Evolutionary conservation across 2,329 filamentous ascomycete species (phyloP).

Genomic region (Cladosporium sp.): DNA sequence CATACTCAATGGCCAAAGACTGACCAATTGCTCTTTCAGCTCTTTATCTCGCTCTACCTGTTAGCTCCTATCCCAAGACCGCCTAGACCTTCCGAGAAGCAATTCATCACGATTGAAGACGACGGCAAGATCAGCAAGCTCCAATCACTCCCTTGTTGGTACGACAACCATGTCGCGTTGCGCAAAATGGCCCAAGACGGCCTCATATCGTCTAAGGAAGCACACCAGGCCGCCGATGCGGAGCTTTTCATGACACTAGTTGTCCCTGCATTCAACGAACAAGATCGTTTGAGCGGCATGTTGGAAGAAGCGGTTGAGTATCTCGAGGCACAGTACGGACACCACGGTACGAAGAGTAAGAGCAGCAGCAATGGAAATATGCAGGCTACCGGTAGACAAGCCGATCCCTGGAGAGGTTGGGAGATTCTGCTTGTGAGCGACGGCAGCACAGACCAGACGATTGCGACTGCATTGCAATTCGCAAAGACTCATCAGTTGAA

Average conservation of each 20-base stretch:
- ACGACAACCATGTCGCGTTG: constrained; percentile 67
- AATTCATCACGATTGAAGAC: constrained; percentile 70
- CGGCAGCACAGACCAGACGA: constrained; percentile 78
- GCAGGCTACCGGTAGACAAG: constrained; percentile 28
- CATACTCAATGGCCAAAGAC: background rate
- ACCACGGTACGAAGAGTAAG: constrained; percentile 27
- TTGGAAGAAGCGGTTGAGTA: constrained; percentile 87
- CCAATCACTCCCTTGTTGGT: constrained; percentile 76
- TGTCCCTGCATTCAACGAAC: constrained; percentile 93
- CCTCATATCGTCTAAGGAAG: constrained; percentile 36
- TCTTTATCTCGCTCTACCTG: constrained; percentile 19
- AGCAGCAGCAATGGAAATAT: constrained; percentile 27
- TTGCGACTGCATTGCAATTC: constrained; percentile 75
- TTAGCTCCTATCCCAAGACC: constrained; percentile 74
- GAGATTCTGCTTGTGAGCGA: constrained; percentile 93
- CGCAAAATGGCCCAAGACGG: constrained; percentile 39
- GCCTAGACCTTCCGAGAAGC: constrained; percentile 74
- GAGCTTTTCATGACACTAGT: constrained; percentile 88
- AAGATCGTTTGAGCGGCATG: constrained; percentile 75
- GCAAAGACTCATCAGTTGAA: constrained; percentile 63
- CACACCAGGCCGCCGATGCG: constrained; percentile 64
- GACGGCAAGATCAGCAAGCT: constrained; percentile 54
- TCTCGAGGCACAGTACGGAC: constrained; percentile 66
- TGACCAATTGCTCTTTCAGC: background rate
- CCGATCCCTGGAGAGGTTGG: constrained; percentile 57